These are phyloP conservation scores for Metroxylon sagu DNA, from an alignment of 176 grass and related monocot species.

Conservation along the genomic window DNA sequence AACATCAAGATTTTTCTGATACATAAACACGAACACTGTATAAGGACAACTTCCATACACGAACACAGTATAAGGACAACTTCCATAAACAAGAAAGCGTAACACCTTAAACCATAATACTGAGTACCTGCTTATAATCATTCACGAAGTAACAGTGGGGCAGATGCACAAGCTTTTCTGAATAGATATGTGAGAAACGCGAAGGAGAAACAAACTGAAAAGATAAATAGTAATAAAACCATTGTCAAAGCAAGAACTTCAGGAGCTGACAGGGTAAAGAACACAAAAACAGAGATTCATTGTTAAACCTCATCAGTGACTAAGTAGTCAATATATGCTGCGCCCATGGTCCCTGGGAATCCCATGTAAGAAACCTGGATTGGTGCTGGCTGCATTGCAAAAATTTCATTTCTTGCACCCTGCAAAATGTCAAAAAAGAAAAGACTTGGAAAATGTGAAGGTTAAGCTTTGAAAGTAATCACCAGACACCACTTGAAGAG, in stretches of 20 bases:
- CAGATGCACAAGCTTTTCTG: constrained; percentile 79
- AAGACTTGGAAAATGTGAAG: too few relatives aligned
- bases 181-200: constrained; percentile 62
- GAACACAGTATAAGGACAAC: background rate
- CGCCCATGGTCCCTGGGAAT: constrained; percentile 76
- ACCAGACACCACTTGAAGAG: too few relatives aligned
- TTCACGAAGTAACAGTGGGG: constrained; percentile 95
- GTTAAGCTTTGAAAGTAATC: too few relatives aligned
- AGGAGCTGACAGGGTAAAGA: background rate
- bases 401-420: constrained; percentile 90
- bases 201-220: constrained; percentile 83
- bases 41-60: background rate
- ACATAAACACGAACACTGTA: background rate
- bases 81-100: too few relatives aligned
- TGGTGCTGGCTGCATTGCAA: constrained; percentile 68
- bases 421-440: constrained; percentile 18
- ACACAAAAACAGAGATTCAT: constrained; percentile 2
- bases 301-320: constrained; percentile 66
- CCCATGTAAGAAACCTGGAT: constrained; percentile 93
- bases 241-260: background rate
- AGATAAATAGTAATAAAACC: constrained; percentile 14
- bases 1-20: constrained; percentile 66
- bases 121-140: constrained; percentile 74
- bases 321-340: constrained; percentile 73
- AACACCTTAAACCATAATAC: background rate